Evolutionary conservation across 768 basidiomycete genomes (phyloP).

Genomic region (Erythrobasidium yunnanense): DNA sequence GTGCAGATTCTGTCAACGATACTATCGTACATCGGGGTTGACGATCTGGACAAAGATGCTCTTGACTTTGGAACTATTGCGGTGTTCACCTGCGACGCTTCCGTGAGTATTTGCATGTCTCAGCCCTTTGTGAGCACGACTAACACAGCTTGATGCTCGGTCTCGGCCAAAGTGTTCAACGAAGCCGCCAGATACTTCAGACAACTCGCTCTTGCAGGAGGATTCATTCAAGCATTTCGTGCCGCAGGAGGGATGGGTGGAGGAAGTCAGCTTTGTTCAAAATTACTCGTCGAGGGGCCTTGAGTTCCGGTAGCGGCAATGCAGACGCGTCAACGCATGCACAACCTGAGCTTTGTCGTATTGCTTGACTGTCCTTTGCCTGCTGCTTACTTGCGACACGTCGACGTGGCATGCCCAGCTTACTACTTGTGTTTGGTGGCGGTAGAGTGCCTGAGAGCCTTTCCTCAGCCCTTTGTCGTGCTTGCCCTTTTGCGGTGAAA

Average conservation of each 20-base stretch:
- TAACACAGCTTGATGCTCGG: too few relatives aligned
- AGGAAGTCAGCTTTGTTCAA: conserved; percentile 31
- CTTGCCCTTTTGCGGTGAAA: too few relatives aligned
- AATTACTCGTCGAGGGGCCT: conserved; percentile 30
- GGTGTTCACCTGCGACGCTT: conserved; percentile 32
- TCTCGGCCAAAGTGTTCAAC: too few relatives aligned
- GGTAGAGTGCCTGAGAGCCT: too few relatives aligned
- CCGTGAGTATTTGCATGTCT: too few relatives aligned
- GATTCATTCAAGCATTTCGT: background rate
- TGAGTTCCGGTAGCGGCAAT: conserved; percentile 17
- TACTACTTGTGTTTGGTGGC: too few relatives aligned
- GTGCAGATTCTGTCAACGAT: conserved; percentile 33
- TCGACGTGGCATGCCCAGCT: background rate
- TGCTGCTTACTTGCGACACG: background rate
- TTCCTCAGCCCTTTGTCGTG: too few relatives aligned
- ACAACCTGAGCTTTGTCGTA: background rate
- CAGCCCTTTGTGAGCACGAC: too few relatives aligned
- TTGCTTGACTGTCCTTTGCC: background rate
- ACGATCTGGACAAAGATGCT: conserved; percentile 31
- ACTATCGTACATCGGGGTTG: conserved; percentile 29
- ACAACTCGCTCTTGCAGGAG: too few relatives aligned
- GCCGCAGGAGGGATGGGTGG: conserved; percentile 29
- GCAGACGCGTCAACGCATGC: too few relatives aligned
- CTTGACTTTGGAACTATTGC: conserved; percentile 30
- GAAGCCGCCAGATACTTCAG: too few relatives aligned